phyloP scores from a whole-genome alignment of 768 basidiomycete genomes.

The Lactifluus echinatus region DNA sequence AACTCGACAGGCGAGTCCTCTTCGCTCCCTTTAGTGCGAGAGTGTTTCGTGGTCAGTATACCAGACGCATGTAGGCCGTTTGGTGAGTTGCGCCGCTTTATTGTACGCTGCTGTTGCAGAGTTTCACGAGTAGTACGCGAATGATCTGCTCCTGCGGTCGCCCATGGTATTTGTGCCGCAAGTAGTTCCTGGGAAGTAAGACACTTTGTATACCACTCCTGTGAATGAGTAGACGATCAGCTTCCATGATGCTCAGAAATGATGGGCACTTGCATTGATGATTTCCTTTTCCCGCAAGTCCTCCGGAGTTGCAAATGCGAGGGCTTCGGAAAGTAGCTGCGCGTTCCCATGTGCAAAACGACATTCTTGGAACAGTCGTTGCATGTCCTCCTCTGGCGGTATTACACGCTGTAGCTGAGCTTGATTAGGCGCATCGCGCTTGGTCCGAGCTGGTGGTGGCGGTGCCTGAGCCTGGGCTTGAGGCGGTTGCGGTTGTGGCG shows the following conservation, averaged over 20 bases:
- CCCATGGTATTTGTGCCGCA: constrained; percentile 86
- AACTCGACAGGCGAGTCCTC: constrained; percentile 31
- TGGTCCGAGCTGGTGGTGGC: constrained; percentile 13
- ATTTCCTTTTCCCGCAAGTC: constrained; percentile 54
- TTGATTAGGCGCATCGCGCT: constrained; percentile 24
- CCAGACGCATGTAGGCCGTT: not conserved
- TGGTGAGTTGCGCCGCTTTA: constrained; percentile 9
- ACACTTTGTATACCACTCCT: constrained; percentile 84
- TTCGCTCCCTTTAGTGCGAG: constrained; percentile 4
- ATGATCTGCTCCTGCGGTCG: constrained; percentile 69
- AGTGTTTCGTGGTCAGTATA: not conserved
- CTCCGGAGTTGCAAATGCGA: constrained; percentile 61
- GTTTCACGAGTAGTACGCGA: constrained; percentile 35
- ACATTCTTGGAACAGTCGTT: constrained; percentile 77
- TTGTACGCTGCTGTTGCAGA: constrained; percentile 11
- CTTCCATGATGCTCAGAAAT: not conserved
- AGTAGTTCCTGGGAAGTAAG: constrained; percentile 77
- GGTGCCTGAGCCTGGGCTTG: not conserved
- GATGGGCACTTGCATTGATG: constrained; percentile 45
- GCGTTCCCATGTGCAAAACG: constrained; percentile 80
- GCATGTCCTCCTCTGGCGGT: constrained; percentile 77
- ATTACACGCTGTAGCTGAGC: constrained; percentile 35
- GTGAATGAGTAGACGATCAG: constrained; percentile 8
- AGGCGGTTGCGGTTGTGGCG: not conserved
- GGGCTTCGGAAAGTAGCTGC: constrained; percentile 56